Base-by-base conservation (phyloP, 306 rosid genomes). In the Amphicarpaea edgeworthii region DNA sequence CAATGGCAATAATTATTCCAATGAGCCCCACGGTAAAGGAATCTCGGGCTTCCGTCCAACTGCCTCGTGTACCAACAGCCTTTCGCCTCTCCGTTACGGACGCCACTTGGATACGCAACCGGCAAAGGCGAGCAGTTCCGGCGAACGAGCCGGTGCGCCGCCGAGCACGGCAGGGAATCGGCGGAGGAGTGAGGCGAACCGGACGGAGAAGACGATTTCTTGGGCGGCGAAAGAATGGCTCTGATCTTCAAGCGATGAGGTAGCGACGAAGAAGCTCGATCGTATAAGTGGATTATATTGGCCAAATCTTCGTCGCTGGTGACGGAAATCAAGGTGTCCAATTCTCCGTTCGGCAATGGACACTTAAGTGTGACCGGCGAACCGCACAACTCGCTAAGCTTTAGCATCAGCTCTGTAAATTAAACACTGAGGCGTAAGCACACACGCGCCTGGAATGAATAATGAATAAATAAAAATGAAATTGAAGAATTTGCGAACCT, bases 311-410 rank as follows among this genome's bases (percentile, higher is more conserved):
- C 97, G 6, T 92, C 97, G 71, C 82, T 89, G 3, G 58, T 88
- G 51, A 95, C 63, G n/a, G 97, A 76, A 79, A 95, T 82, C 83
- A 95, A 76, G 0, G 97, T 95, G 72, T 90, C 99, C 53, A 95
- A 65, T 12, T 92, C 97, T n/a, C 97, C 97, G 75, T 40, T 75
- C 1, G 99, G 97, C 59, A 95, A 79, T 8, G 79, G 89, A 55
- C 97, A 95, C 80, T 64, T 71, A 76, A 95, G 57, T 2, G 75
- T 85, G 2, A 79, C 87, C 3, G 97, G 85, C 7, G 81, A 82
- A 32, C 93, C 96, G n/a, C 92, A 89, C 72, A 92, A 82, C 72
- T 90, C 91, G 4, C n/a, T 75, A 10, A 95, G 90, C 85, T 88
- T 92, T 86, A 42, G 73, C 90, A 86, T 89, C 28, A 92, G 72